Evolutionary conservation across 768 basidiomycete species (phyloP).

Genomic region (Lactifluus volemus): DNA sequence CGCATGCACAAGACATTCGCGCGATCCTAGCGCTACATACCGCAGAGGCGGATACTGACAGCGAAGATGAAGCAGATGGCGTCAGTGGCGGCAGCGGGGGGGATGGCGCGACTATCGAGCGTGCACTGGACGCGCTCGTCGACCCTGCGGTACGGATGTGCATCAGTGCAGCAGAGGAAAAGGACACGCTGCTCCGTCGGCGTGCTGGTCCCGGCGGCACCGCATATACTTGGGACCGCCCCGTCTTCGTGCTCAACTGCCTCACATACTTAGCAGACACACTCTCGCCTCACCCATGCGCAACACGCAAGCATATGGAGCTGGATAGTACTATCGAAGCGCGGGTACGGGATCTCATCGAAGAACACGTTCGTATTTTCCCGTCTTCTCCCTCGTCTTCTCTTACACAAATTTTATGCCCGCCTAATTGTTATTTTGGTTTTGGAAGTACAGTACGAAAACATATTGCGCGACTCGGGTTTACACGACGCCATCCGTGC

Average conservation of each 20-base stretch:
- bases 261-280: constrained; percentile 71
- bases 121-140: constrained; percentile 74
- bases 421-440: not conserved
- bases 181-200: constrained; percentile 53
- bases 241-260: constrained; percentile 82
- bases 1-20: constrained; percentile 74
- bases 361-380: constrained; percentile 65
- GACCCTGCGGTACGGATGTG: constrained; percentile 81
- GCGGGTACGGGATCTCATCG: constrained; percentile 54
- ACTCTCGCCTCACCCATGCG: constrained; percentile 62
- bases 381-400: not conserved
- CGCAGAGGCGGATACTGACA: constrained; percentile 22
- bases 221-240: constrained; percentile 56
- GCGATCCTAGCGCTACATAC: constrained; percentile 68
- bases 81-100: not conserved
- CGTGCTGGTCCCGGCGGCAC: not conserved
- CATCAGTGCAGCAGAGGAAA: constrained; percentile 54
- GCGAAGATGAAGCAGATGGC: constrained; percentile 16
- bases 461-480: constrained; percentile 47
- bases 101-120: constrained; percentile 42
- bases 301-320: constrained; percentile 45
- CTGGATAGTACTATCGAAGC: constrained; percentile 55
- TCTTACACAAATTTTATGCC: not conserved
- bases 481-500: constrained; percentile 39
- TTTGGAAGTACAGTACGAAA: constrained; percentile 32